Evolutionary conservation across 2,329 filamentous ascomycete species (phyloP).

Genomic region (Calonectria ilicicola): DNA sequence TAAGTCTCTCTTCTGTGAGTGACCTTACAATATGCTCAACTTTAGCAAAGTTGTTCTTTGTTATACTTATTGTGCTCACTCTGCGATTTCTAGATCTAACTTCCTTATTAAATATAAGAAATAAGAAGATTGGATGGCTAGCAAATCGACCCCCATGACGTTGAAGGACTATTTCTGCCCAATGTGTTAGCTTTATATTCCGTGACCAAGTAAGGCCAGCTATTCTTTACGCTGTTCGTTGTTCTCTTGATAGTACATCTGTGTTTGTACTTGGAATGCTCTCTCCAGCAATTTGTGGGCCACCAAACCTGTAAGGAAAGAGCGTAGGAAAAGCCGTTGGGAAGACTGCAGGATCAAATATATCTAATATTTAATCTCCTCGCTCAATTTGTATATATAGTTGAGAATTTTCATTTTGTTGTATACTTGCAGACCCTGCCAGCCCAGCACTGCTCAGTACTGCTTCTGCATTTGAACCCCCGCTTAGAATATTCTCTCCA

Average conservation of each 20-base stretch:
- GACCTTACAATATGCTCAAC: not conserved
- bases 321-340: slow-evolving; percentile 28
- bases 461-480: too few relatives aligned
- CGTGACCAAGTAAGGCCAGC: not conserved
- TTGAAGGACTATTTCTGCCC: not conserved
- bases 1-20: not conserved
- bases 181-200: not conserved
- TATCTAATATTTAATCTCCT: slow-evolving; percentile 25
- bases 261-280: too few relatives aligned
- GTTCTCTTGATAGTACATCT: not conserved
- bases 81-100: not conserved
- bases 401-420: not conserved
- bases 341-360: slow-evolving; percentile 22
- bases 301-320: slow-evolving; percentile 22
- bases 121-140: not conserved
- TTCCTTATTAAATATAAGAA: slow-evolving; percentile 11
- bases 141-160: slow-evolving; percentile 11
- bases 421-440: too few relatives aligned
- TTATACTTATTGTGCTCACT: slow-evolving; percentile 8
- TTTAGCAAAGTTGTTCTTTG: not conserved
- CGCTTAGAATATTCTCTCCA: too few relatives aligned
- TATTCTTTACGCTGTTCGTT: not conserved
- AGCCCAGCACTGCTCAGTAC: not conserved
- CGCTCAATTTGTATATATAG: slow-evolving; percentile 16
- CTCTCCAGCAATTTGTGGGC: slow-evolving; percentile 15